A percentile compares a stretch with the other conserved stretches of the same genome.
Evolutionary conservation across 768 basidiomycete species (phyloP).

Genomic region (Suillus subalutaceus): DNA sequence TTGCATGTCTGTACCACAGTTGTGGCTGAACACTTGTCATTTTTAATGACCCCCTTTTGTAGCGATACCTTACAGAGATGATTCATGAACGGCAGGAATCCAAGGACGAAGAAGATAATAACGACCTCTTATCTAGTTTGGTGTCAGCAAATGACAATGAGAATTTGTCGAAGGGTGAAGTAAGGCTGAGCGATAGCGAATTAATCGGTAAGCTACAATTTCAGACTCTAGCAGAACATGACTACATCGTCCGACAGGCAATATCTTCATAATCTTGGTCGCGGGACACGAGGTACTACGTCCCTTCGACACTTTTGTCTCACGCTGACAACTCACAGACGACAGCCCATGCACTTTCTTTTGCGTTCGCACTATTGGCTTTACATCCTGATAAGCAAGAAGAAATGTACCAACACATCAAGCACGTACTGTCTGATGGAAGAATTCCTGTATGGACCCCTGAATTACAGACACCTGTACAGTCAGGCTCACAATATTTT

Average conservation of each 20-base stretch:
- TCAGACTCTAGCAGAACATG: neutral
- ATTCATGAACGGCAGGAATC: slow-evolving; percentile 44
- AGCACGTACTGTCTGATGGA: slow-evolving; percentile 26
- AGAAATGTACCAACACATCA: slow-evolving; percentile 36
- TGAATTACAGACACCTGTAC: neutral
- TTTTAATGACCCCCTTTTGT: neutral
- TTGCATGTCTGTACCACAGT: slow-evolving; percentile 34
- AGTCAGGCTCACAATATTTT: neutral
- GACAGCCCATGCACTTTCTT: slow-evolving; percentile 36
- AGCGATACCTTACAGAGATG: slow-evolving; percentile 57
- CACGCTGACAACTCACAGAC: slow-evolving; percentile 24
- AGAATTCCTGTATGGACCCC: slow-evolving; percentile 25
- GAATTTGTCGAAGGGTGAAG: slow-evolving; percentile 21
- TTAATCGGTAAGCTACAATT: slow-evolving; percentile 34
- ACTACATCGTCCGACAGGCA: slow-evolving; percentile 22
- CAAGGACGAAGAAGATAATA: slow-evolving; percentile 39
- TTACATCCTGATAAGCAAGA: slow-evolving; percentile 45
- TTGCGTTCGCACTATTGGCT: slow-evolving; percentile 39
- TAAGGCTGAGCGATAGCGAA: slow-evolving; percentile 46
- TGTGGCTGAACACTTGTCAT: neutral
- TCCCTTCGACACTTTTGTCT: neutral
- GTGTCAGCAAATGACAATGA: slow-evolving; percentile 51
- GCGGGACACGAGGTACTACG: slow-evolving; percentile 60
- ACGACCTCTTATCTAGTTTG: slow-evolving; percentile 57
- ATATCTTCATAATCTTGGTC: slow-evolving; percentile 48